Base-by-base conservation (phyloP, 129 eudicot genomes). In the Ambrosia artemisiifolia region DNA sequence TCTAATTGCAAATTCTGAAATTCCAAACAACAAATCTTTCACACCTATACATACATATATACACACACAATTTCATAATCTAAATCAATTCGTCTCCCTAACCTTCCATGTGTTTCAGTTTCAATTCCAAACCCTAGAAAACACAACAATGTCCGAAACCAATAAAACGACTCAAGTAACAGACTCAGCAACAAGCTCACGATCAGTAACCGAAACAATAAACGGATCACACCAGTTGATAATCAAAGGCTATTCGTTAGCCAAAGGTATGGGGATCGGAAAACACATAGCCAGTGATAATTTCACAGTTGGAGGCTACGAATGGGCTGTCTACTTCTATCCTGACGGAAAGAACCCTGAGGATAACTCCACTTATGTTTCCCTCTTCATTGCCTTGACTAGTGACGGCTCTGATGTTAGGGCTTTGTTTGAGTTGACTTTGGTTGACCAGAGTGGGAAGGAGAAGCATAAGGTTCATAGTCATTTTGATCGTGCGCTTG, bases 281-380 rank as follows among this genome's bases (percentile, higher is more conserved):
- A 90, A 90, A 38, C 96, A 90, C 81, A 87, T 90, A 53, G 96
- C 96, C 16, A 87, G 93, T 67, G 96, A 90, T 8, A 86, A 85
- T 71, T 90, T 90, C 70, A 90, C 81, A 44, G 93, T 90, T 1
- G 96, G 93, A 43, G 96, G 96, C 0, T 87, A 82, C 61, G 85
- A 90, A 49, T 90, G 96, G 96, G 96, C 96, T 20, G 82, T 90
- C 10, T 90, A 89, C 65, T 89, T 89, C 30, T 89, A 89, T 56
- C 96, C 96, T 1, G 96, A 89, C n/a, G 96, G 96, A 0, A 90
- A 90, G 16, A 90, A 90, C 24, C 93, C 96, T 1, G 96, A 90
- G 82, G 96, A 90, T 65, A 90, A 83, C 71, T 87, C 93, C 0
- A 79, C 87, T 1, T 90, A 90, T 12, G 96, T 90, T 10, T 90